Evolutionary conservation across 495 filamentous ascomycete species (phyloP), one percentile per base, ranked within the genome.

Genomic region (Margaritispora aquatica): DNA sequence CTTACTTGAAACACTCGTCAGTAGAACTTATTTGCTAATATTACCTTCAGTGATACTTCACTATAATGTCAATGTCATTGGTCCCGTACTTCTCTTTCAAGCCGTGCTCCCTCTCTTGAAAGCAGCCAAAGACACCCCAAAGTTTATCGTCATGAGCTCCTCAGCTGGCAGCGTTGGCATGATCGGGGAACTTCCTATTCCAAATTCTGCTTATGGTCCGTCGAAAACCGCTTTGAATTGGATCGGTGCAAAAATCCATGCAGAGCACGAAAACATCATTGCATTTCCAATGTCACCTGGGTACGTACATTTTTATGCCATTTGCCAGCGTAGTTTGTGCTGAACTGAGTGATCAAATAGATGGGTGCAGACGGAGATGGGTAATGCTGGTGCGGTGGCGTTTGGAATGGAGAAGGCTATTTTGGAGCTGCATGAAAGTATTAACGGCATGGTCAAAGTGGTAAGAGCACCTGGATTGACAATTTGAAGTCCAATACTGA

Each of bases 171-270:
- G 66, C 29, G 61, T 76, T 38, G 49, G 22, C 20, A 51, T 51
- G 20, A 63, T 71, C 26, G 71, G 69, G 13, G 26, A 31, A 3
- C n/a, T 60, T 5, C 61, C 63, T 27, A 51, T 67, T 0, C 36
- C 62, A 0, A 62, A 65, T 23, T 56, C 58, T 3, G 68, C 68
- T 0, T 77, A 77, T 63, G 74, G 72, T 20, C 62, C 67, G 26
- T 71, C 69, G 2, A 77, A 77, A 59, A 71, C 60, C n/a, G 69
- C 71, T 0, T 55, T 72, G 7, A 75, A 78, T 60, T 77, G 64
- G 59, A 27, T 77, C 20, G 51, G 69, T 1, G 63, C 63, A 53
- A 74, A 71, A 56, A 71, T 76, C 38, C 66, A 77, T 64, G 54
- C 59, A n/a, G 70, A 73, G 64, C 65, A 74, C 60, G 26, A 55